Evolutionary conservation across 345 rosid species (phyloP).

Genomic region (Cardamine occulta): DNA sequence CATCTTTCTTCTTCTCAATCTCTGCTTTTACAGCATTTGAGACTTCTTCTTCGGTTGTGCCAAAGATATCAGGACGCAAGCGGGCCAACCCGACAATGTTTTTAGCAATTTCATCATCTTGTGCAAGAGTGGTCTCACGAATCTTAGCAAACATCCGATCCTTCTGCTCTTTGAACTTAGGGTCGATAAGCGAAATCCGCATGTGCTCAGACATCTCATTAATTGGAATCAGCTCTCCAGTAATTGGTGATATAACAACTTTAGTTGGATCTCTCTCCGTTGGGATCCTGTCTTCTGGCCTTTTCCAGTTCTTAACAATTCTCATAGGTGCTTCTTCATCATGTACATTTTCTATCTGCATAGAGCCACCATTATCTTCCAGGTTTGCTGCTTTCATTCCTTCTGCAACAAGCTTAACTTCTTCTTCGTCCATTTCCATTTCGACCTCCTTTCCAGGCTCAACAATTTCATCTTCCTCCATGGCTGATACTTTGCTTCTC

Average conservation of each 20-base stretch:
- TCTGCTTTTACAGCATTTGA: conserved; percentile 94
- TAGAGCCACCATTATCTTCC: conserved; percentile 57
- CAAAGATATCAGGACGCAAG: conserved; percentile 88
- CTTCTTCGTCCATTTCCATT: conserved; percentile 97
- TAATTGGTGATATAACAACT: conserved; percentile 82
- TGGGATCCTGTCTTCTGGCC: conserved; percentile 87
- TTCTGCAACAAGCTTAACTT: conserved; percentile 85
- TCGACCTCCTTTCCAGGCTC: conserved; percentile 92
- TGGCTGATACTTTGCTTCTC: conserved; percentile 73
- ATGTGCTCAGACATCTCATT: conserved; percentile 95
- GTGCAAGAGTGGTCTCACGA: conserved; percentile 91
- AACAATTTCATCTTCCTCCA: conserved; percentile 67
- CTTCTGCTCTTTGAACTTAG: conserved; percentile 92
- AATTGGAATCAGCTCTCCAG: conserved; percentile 86
- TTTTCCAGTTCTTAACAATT: conserved; percentile 91
- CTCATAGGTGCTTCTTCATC: conserved; percentile 89
- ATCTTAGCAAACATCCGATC: conserved; percentile 95
- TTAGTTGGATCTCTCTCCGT: conserved; percentile 81
- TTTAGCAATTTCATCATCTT: conserved; percentile 87
- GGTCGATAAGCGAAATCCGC: conserved; percentile 88
- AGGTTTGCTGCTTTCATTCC: conserved; percentile 79
- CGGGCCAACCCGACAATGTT: conserved; percentile 90
- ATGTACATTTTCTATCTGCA: conserved; percentile 41
- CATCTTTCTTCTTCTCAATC: conserved; percentile 91
- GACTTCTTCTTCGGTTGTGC: conserved; percentile 95